Evolutionary conservation across 1,284 basidiomycete genomes (phyloP).

Genomic region (Puccinia horiana): DNA sequence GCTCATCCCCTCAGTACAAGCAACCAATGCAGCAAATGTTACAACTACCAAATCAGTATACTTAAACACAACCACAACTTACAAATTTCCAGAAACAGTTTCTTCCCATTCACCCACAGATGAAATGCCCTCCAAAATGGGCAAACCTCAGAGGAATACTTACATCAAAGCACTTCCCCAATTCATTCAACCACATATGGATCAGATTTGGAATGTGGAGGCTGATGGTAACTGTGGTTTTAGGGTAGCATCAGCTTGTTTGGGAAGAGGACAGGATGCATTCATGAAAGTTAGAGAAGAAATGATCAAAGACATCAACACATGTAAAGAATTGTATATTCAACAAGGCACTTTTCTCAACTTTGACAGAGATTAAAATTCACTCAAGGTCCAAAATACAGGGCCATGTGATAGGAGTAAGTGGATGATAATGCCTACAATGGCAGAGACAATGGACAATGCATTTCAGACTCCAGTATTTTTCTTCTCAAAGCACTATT

Average conservation of each 20-base stretch:
- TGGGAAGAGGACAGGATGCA: not conserved
- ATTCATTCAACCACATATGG: not conserved
- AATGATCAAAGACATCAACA: not conserved
- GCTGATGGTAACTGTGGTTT: not conserved
- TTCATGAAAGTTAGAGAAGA: not conserved
- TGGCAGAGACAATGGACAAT: not conserved
- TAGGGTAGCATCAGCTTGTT: not conserved
- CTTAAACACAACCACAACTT: too few relatives aligned
- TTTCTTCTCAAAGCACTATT: not conserved
- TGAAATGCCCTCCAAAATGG: too few relatives aligned
- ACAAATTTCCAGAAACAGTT: too few relatives aligned
- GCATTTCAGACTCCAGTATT: not conserved
- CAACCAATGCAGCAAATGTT: too few relatives aligned
- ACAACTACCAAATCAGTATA: too few relatives aligned
- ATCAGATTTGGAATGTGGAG: not conserved
- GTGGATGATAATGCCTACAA: not conserved
- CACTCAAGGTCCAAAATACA: not conserved
- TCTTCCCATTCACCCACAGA: too few relatives aligned
- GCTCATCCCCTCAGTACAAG: too few relatives aligned
- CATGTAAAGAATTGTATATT: not conserved
- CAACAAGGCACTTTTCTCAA: not conserved
- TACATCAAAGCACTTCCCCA: not conserved
- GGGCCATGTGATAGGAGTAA: not conserved
- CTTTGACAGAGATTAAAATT: not conserved
- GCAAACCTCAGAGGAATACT: not conserved